Conservation (phyloP, 148 eudicot species). For the Amaranthus palmeri region DNA sequence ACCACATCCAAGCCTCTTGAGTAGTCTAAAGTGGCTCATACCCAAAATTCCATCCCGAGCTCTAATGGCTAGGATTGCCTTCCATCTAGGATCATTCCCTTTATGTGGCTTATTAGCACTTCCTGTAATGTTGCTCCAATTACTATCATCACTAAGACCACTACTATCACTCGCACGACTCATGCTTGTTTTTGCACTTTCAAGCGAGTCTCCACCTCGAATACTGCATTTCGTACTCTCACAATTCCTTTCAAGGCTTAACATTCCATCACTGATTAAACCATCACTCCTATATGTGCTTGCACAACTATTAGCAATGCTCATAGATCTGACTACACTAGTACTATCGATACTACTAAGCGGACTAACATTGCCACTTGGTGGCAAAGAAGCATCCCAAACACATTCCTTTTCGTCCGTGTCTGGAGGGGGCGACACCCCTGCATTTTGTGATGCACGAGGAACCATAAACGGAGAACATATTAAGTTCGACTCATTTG, state of each 20-base stretch:
- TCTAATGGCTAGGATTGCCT: slow-evolving; percentile 75
- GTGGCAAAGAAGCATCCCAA: slow-evolving; percentile 89
- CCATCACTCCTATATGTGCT: slow-evolving; percentile 72
- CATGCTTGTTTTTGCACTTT: slow-evolving; percentile 81
- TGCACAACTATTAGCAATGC: slow-evolving; percentile 73
- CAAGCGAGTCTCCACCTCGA: slow-evolving; percentile 59
- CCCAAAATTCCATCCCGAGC: slow-evolving; percentile 71
- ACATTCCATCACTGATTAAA: slow-evolving; percentile 63
- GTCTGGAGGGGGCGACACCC: slow-evolving; percentile 36
- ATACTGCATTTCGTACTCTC: slow-evolving; percentile 59
- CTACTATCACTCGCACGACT: slow-evolving; percentile 90
- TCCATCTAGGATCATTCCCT: slow-evolving; percentile 93
- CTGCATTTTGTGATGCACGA: slow-evolving; percentile 53
- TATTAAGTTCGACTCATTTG: slow-evolving; percentile 32
- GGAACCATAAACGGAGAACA: slow-evolving; percentile 40
- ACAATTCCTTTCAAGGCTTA: slow-evolving; percentile 57
- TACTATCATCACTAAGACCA: slow-evolving; percentile 91
- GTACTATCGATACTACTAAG: slow-evolving; percentile 69
- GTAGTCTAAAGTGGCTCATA: slow-evolving; percentile 80
- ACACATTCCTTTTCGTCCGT: slow-evolving; percentile 76
- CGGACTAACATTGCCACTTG: slow-evolving; percentile 84
- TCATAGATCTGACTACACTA: slow-evolving; percentile 68
- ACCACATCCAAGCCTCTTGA: slow-evolving; percentile 74
- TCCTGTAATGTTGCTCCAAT: slow-evolving; percentile 87
- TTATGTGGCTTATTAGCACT: slow-evolving; percentile 93